phyloP scores from a whole-genome alignment of 257 asterid species.

The Echites panduratus region DNA sequence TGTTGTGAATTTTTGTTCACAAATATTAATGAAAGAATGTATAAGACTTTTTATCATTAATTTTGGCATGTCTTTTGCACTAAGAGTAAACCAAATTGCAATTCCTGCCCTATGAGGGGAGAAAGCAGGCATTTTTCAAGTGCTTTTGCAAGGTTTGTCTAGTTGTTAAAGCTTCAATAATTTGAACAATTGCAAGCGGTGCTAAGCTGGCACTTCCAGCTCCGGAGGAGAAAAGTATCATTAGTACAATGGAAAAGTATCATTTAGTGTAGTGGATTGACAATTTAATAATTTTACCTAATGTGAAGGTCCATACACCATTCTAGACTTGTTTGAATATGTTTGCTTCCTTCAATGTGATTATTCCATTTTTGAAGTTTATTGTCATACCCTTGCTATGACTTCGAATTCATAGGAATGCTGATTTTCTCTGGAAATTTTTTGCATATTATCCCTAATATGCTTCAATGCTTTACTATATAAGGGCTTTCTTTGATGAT shows the following conservation, averaged over 20 bases:
- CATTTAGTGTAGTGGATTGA: too few species aligned
- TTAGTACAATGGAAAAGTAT: too few species aligned
- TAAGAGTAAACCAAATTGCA: slow-evolving; percentile 54
- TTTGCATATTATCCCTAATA: background rate
- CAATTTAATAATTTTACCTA: too few species aligned
- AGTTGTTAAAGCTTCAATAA: slow-evolving; percentile 2
- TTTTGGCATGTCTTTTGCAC: slow-evolving; percentile 45
- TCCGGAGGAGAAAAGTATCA: slow-evolving; percentile 67
- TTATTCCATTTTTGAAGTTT: background rate
- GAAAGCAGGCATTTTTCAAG: slow-evolving; percentile 59
- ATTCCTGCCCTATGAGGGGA: slow-evolving; percentile 57
- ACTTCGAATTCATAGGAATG: background rate
- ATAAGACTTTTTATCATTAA: background rate
- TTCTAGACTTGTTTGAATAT: background rate
- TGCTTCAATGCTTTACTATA: background rate
- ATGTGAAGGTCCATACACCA: background rate
- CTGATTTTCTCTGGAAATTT: background rate
- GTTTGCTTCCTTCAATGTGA: background rate
- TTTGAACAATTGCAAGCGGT: slow-evolving; percentile 39
- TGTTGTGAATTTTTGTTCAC: too few species aligned
- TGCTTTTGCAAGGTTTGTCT: too few species aligned
- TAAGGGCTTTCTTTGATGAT: background rate
- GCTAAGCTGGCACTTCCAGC: slow-evolving; percentile 93
- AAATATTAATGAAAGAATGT: too few species aligned
- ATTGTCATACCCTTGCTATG: background rate